Conservation (phyloP, 495 filamentous ascomycete species). For the Aspergillus bertholletiae region DNA sequence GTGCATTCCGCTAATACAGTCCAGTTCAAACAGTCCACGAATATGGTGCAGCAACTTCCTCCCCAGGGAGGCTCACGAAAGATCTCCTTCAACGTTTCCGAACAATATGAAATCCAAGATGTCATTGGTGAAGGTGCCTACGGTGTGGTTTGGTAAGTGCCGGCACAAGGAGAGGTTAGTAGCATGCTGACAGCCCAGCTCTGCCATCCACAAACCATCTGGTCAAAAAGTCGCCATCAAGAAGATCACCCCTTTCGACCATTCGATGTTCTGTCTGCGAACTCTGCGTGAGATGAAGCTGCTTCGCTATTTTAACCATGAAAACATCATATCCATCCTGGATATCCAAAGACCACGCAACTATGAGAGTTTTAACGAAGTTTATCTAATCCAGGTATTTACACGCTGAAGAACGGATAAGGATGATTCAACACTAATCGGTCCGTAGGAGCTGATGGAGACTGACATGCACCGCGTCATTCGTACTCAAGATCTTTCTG, state of each 20-base stretch:
- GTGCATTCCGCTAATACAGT: conserved; percentile 6
- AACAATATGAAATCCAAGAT: conserved; percentile 99
- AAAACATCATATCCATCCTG: conserved; percentile 99
- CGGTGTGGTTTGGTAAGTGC: conserved; percentile 91
- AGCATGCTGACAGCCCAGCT: conserved; percentile 53
- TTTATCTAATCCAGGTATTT: conserved; percentile 94
- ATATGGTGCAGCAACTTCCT: conserved; percentile 48
- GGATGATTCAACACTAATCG: conserved; percentile 5
- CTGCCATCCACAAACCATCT: conserved; percentile 96
- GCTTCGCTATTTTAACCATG: conserved; percentile 98
- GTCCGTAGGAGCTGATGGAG: conserved; percentile 89
- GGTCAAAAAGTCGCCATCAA: conserved; percentile 99
- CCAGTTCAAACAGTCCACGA: conserved; percentile 9
- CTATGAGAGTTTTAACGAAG: conserved; percentile 95
- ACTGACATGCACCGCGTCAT: conserved; percentile 99
- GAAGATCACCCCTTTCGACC: conserved; percentile 99
- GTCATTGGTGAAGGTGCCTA: conserved; percentile 99
- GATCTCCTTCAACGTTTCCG: conserved; percentile 99
- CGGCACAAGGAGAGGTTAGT: neutral
- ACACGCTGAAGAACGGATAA: neutral
- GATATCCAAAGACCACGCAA: conserved; percentile 98
- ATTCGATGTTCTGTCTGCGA: conserved; percentile 98
- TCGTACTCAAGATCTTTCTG: conserved; percentile 95
- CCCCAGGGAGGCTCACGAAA: conserved; percentile 70
- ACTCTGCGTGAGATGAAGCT: conserved; percentile 99